These are phyloP conservation scores for Omphalea diandra DNA, from an alignment of 441 rosid species.

Conservation along the genomic window DNA sequence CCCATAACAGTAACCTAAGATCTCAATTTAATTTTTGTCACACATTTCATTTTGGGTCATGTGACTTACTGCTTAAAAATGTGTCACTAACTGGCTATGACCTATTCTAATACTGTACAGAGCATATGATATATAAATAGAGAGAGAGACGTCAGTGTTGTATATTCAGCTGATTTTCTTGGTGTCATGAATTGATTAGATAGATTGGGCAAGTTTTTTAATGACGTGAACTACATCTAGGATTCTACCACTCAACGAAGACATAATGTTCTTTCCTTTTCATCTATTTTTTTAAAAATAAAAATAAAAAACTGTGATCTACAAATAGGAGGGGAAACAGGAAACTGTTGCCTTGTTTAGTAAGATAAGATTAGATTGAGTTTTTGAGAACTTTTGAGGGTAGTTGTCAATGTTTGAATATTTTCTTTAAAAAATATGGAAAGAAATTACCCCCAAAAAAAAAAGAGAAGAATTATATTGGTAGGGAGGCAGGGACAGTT, in stretches of 20 bases:
- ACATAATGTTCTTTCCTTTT: background rate
- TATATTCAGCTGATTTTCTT: background rate
- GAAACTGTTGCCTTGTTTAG: slow-evolving; percentile 17
- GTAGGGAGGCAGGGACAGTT: slow-evolving; percentile 34
- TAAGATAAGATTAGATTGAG: slow-evolving; percentile 7
- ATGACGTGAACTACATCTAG: no score
- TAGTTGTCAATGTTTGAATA: background rate
- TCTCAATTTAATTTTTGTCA: background rate
- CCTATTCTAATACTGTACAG: no score
- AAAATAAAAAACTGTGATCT: background rate
- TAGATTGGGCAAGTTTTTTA: background rate
- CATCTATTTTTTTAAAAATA: background rate
- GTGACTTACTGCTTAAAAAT: background rate
- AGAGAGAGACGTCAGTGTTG: no score
- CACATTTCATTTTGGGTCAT: background rate
- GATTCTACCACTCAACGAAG: no score
- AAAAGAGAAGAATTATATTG: slow-evolving; percentile 19
- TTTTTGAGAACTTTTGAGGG: background rate
- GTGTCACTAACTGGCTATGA: background rate
- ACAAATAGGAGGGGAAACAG: background rate
- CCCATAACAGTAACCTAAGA: background rate
- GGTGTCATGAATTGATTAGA: slow-evolving; percentile 1
- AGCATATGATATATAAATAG: no score
- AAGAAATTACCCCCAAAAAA: background rate
- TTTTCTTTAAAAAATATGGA: no score